Evolutionary conservation across 345 rosid species (phyloP).

Genomic region (Aquilaria malaccensis): DNA sequence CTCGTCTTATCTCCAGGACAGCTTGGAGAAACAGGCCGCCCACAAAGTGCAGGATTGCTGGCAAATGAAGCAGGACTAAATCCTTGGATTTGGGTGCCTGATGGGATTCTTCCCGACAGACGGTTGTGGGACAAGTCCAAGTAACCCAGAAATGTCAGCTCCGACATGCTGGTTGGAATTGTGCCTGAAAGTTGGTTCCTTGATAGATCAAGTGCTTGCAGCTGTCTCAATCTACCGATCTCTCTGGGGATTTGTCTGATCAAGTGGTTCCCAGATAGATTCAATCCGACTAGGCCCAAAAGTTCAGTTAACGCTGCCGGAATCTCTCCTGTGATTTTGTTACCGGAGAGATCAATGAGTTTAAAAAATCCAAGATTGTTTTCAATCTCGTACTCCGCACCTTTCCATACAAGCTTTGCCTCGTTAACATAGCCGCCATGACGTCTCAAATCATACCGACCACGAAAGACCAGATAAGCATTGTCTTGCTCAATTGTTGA

Average conservation of each 20-base stretch:
- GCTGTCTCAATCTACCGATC: constrained; percentile 17
- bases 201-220: constrained; percentile 27
- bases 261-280: constrained; percentile 7
- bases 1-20: not conserved
- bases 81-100: constrained; percentile 10
- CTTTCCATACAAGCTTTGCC: constrained; percentile 23
- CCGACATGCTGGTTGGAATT: constrained; percentile 15
- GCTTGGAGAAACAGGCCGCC: constrained; percentile 1
- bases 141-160: not conserved
- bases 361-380: constrained; percentile 5
- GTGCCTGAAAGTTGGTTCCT: constrained; percentile 24
- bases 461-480: not conserved
- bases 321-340: constrained; percentile 23
- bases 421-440: constrained; percentile 1
- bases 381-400: constrained; percentile 8
- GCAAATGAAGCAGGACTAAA: constrained; percentile 3
- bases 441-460: not conserved
- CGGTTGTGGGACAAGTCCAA: constrained; percentile 8
- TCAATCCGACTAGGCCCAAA: constrained; percentile 7
- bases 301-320: constrained; percentile 22
- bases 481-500: not conserved
- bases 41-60: constrained; percentile 10
- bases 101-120: constrained; percentile 11
- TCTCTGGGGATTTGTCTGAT: constrained; percentile 16
- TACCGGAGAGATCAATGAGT: constrained; percentile 15